Base-by-base conservation (phyloP, 805 yeast genomes). In the Sungouiozyma intestinalis region DNA sequence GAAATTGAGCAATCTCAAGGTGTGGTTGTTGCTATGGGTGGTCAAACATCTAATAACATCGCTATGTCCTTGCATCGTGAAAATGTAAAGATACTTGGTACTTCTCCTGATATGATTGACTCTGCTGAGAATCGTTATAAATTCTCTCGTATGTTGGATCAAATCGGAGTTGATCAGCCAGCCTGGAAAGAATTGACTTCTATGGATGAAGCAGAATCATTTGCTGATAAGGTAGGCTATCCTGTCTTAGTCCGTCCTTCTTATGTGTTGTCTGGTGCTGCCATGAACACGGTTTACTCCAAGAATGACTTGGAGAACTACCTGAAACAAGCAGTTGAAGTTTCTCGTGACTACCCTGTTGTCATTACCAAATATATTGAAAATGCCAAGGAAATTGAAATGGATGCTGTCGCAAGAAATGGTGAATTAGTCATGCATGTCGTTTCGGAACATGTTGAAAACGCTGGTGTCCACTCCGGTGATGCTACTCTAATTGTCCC, bases 381-480 rank as follows among this genome's bases (percentile, higher is more conserved):
- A 70, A 81, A 85, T 50, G 97, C 97, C 36, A 85, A 90, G 71
- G 98, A 90, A 69, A 90, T 90, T 58, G 98, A 90, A 68, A 88
- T 90, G 92, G 98, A 90, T 63, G 97, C 96, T 39, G 97, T 90
- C 58, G 97, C 98, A 35, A 77, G 76, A 63, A 85, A 90, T 58
- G 98, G 98, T 66, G 78, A 87, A 65, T 73, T 90, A 68, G 76
- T 92, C 54, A 85, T 90, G 87, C 97, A 90, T 64, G 97, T 87
- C 61, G 96, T 90, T 45, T 86, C 96, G 43, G 97, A 92, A 68
- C 98, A 90, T 64, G 96, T 92, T 51, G 98, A 90, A 70, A 90
- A 90, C 61, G 98, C 98, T 20, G 98, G 98, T 76, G 96, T 90
- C 36, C 98, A 90, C 67, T 90, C 97, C 40, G 98, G 98, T 73